phyloP scores from a whole-genome alignment of 805 yeast species.

The Starmerella riodocensis region DNA sequence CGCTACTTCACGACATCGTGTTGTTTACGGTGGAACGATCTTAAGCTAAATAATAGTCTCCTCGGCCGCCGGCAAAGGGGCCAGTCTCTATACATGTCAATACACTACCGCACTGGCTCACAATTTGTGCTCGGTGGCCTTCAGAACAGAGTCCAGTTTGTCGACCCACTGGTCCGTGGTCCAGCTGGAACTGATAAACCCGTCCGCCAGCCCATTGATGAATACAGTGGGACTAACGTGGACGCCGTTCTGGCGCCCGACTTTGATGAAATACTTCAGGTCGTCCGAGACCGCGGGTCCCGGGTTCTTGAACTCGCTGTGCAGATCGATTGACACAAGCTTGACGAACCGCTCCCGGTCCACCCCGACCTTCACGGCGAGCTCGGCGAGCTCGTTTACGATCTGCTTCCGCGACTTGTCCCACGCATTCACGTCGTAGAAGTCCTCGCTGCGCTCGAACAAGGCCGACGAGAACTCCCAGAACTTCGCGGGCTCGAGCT shows the following conservation, averaged over 20 bases:
- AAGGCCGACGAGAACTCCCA: constrained; percentile 45
- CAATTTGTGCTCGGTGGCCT: constrained; percentile 3
- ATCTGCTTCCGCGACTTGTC: constrained; percentile 44
- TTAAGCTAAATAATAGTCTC: too few species aligned
- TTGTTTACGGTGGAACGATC: too few species aligned
- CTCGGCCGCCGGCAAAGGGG: too few species aligned
- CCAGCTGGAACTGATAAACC: constrained; percentile 49
- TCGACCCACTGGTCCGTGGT: constrained; percentile 34
- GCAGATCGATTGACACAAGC: constrained; percentile 26
- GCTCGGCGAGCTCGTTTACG: constrained; percentile 39
- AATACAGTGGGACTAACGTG: constrained; percentile 77
- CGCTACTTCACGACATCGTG: too few species aligned
- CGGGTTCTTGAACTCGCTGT: constrained; percentile 32
- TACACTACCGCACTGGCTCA: not conserved
- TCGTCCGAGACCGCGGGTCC: constrained; percentile 52
- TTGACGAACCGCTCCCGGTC: constrained; percentile 29
- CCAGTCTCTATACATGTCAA: too few species aligned
- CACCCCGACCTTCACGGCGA: constrained; percentile 35
- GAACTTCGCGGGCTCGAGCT: constrained; percentile 38
- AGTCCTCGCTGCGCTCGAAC: constrained; percentile 41
- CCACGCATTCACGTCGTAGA: constrained; percentile 49
- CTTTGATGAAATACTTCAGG: constrained; percentile 58
- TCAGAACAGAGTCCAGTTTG: constrained; percentile 5
- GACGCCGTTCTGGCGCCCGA: constrained; percentile 61
- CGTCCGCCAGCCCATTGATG: constrained; percentile 52